These are phyloP conservation scores for Pistacia atlantica DNA, from an alignment of 345 rosid genomes.

Conservation along the genomic window DNA sequence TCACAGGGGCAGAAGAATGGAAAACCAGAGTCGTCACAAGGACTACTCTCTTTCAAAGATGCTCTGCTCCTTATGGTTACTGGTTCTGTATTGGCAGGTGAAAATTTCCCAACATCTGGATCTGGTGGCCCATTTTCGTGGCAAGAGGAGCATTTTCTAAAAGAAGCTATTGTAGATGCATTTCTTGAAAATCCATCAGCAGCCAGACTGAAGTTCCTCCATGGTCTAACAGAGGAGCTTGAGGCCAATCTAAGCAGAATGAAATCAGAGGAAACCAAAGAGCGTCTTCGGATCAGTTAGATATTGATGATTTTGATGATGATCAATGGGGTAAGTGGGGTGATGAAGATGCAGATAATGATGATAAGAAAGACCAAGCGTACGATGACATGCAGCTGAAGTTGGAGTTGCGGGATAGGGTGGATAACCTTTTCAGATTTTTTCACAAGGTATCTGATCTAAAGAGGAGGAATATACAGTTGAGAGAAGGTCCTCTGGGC, in stretches of 20 bases:
- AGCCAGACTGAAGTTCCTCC: constrained; percentile 73
- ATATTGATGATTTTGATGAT: constrained; percentile 86
- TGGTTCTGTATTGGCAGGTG: constrained; percentile 93
- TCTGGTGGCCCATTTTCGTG: constrained; percentile 92
- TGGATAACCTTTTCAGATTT: constrained; percentile 76
- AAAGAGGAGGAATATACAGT: constrained; percentile 46
- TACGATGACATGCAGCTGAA: constrained; percentile 83
- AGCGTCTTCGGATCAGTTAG: constrained; percentile 45
- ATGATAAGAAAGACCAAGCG: constrained; percentile 46
- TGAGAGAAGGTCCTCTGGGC: constrained; percentile 56
- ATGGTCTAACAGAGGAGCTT: constrained; percentile 69
- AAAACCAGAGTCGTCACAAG: constrained; percentile 42
- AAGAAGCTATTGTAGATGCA: constrained; percentile 83
- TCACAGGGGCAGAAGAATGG: constrained; percentile 45
- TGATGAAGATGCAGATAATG: constrained; percentile 56
- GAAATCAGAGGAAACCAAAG: constrained; percentile 46
- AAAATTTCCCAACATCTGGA: constrained; percentile 93
- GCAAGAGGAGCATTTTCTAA: constrained; percentile 95
- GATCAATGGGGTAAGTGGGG: constrained; percentile 99
- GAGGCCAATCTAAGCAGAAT: constrained; percentile 54
- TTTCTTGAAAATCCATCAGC: constrained; percentile 71
- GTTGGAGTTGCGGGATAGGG: constrained; percentile 86
- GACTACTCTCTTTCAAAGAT: constrained; percentile 72
- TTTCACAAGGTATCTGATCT: constrained; percentile 76
- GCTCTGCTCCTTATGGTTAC: constrained; percentile 69